Evolutionary conservation across 2,329 filamentous ascomycete genomes (phyloP), one percentile per base, ranked within the genome.

Genomic region (Cercospora janseana): DNA sequence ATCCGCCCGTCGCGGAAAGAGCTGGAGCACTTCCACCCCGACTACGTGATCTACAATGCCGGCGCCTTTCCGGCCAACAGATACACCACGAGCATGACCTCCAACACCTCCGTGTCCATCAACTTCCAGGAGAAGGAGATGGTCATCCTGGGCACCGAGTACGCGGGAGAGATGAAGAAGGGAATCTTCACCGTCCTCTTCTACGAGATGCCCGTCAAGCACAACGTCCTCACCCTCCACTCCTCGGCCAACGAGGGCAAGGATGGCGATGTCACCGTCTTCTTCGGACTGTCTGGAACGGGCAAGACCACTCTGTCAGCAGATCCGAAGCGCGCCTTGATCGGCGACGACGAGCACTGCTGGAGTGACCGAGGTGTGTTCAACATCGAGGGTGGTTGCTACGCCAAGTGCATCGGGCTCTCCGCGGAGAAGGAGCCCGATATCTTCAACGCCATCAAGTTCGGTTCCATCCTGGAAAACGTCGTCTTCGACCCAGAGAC

Each of bases 91-190:
- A 91, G 93, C 68, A 98, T 98, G 93, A 98, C 93, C 66, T 97
- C 93, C 15, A 88, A 89, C 57, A 98, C 93, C 45, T 98, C 93
- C 6, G 92, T 98, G 45, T 87, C 93, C 63, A 94, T 98, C 79
- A 98, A 98, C 84, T 98, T 98, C 66, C 87, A 87, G 69, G 91
- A 96, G 70, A 96, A 95, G 85, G 93, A 98, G 81, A 98, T 98
- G 93, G 93, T 98, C 63, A 98, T 98, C 70, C 85, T 98, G 51
- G 93, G 93, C 72, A 98, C 93, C 27, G 93, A 98, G 78, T 98
- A 98, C 69, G 93, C 93, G 51, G 60, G 59, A 26, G 61, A 64
- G 10, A 65, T 65, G 62, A 65, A 64, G 45, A 64, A 65, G 55
- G 61, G 54, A 53, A 82, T 98, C 73, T 98, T 98, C 81, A 98